Percentiles rank a stretch among this genome's conserved stretches.
phyloP scores from a whole-genome alignment of 192 early-diverging fungal genomes.

The Chytriomyces confervae region DNA sequence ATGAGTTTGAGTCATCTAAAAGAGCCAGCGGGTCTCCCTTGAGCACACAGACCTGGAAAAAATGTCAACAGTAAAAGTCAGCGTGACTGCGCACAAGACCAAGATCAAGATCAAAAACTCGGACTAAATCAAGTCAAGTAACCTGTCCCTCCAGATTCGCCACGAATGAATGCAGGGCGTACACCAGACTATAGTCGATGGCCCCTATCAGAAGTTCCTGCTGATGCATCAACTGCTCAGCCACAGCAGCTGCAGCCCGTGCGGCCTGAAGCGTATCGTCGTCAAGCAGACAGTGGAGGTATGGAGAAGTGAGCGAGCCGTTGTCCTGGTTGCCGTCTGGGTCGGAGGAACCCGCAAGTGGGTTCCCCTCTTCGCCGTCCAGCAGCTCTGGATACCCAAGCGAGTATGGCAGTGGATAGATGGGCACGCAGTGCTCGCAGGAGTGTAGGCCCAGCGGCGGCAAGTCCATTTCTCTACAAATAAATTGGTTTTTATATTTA shows the following conservation, averaged over 20 bases:
- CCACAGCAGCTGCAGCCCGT: conserved; percentile 17
- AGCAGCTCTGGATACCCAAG: neutral
- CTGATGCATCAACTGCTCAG: conserved; percentile 15
- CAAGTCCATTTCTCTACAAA: neutral
- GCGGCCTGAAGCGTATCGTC: conserved; percentile 19
- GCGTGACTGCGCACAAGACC: neutral
- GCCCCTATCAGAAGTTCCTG: conserved; percentile 22
- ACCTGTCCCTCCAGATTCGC: conserved; percentile 83
- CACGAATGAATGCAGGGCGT: conserved; percentile 87
- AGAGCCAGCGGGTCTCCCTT: conserved; percentile 78
- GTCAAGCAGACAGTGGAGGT: conserved; percentile 1
- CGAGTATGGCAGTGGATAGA: conserved; percentile 1
- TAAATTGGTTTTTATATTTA: no score
- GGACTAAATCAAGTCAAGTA: conserved; percentile 32
- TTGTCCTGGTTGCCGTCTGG: neutral
- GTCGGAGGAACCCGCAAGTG: neutral
- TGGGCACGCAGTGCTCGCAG: conserved; percentile 14
- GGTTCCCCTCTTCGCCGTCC: neutral
- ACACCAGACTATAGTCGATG: conserved; percentile 81
- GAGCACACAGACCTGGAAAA: conserved; percentile 66
- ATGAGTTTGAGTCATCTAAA: conserved; percentile 83
- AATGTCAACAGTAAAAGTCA: neutral
- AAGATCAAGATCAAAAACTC: neutral
- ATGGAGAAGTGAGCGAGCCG: neutral
- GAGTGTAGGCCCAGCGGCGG: neutral